These are phyloP conservation scores for Solanum pinnatisectum DNA, from an alignment of 257 asterid species.

Conservation along the genomic window DNA sequence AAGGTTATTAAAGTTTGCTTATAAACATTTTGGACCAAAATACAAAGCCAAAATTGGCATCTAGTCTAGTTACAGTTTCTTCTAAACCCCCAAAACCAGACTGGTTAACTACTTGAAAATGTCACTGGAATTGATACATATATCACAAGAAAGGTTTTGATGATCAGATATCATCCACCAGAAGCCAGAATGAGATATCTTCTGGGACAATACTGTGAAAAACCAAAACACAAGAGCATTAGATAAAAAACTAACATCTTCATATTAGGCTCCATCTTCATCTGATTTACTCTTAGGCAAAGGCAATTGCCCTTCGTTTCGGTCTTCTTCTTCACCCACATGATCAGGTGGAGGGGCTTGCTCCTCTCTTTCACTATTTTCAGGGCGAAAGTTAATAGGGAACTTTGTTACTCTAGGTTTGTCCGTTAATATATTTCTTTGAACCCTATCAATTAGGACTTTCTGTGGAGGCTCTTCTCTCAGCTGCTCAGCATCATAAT, in stretches of 20 bases:
- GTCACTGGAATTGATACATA: background rate
- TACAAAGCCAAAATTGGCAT: background rate
- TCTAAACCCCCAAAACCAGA: background rate
- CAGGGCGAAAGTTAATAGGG: conserved; percentile 77
- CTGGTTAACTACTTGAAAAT: background rate
- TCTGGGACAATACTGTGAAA: background rate
- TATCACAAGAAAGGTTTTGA: background rate
- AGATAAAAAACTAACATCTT: background rate
- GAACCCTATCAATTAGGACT: conserved; percentile 68
- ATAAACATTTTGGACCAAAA: background rate
- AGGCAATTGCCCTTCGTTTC: conserved; percentile 33
- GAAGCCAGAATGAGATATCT: background rate
- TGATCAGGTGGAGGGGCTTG: conserved; percentile 43
- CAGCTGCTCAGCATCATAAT: conserved; percentile 77
- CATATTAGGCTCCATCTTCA: conserved; percentile 21
- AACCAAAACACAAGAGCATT: background rate
- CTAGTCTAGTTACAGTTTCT: background rate
- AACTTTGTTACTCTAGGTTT: conserved; percentile 95
- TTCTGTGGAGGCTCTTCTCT: conserved; percentile 87
- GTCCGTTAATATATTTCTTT: conserved; percentile 73
- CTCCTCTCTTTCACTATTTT: conserved; percentile 54
- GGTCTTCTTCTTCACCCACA: conserved; percentile 44
- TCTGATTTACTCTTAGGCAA: conserved; percentile 11
- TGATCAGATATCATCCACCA: background rate
- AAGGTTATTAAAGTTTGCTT: background rate